Base-by-base conservation (phyloP, 2,329 filamentous ascomycete genomes). In the Paecilomyces variotii region DNA sequence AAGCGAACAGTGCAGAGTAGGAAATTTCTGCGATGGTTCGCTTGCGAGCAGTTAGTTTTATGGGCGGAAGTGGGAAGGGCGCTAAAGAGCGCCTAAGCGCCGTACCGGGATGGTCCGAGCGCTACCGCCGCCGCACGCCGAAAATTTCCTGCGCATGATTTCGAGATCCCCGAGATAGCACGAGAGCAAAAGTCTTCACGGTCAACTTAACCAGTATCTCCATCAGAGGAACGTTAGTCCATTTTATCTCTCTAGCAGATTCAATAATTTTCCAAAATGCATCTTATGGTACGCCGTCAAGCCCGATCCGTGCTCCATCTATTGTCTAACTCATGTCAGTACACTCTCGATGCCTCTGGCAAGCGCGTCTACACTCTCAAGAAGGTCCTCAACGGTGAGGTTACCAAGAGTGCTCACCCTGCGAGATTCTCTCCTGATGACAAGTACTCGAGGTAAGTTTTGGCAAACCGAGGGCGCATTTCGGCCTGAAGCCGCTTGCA, bases 351-450 rank as follows among this genome's bases (percentile, higher is more conserved):
- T 76, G 76, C 83, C 67, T 80, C 84, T 62, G 92, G 93, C 82
- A 93, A 91, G 81, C 91, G 93, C 75, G 79, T 88, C 70, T 99
- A 97, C 84, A 97, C 94, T 54, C 86, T 97, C 65, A 93, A 97
- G 80, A 97, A 97, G 81, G 85, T 95, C 66, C 68, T 80, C 61
- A 82, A 86, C 68, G 88, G 89, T 72, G 85, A 91, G 73, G 90
- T 97, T 71, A 96, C 93, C 75, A 96, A 96, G 83, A 94, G 89
- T 57, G 94, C 94, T 58, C 93, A 97, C 80, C 93, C 94, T 53
- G 94, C 94, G 51, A 85, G 94, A 67, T 99, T 97, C 82, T 96
- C 91, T 53, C 94, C 94, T 63, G 94, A 99, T 79, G 94, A 99
- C 83, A 96, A 97, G 83, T 97, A 95, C 84, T 96, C 91, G 71